Conservation (phyloP, 345 rosid species). For the Arabidopsis thaliana region TAIR10.1 NC_003076.8:2229001-2229500, state of each 20-base stretch:
- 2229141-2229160: conserved; percentile 58
- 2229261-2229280: neutral
- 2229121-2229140: conserved; percentile 67
- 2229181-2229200: conserved; percentile 64
- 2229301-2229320: conserved; percentile 76
- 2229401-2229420: neutral
- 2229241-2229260: neutral
- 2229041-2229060: neutral
- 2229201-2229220: conserved; percentile 46
- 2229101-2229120: conserved; percentile 55
- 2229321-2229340: conserved; percentile 83
- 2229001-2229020: neutral
- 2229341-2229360: conserved; percentile 81
- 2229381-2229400: neutral
- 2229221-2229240: neutral
- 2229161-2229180: conserved; percentile 73
- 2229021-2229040: neutral
- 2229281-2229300: conserved; percentile 64
- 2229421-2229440: conserved; percentile 58
- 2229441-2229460: conserved; percentile 69
- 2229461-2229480: conserved; percentile 70
- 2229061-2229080: conserved; percentile 50
- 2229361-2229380: neutral
- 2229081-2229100: conserved; percentile 45
- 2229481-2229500: conserved; percentile 85